Conservation (phyloP, 2,329 filamentous ascomycete species). For the Epicoccum nigrum region DNA sequence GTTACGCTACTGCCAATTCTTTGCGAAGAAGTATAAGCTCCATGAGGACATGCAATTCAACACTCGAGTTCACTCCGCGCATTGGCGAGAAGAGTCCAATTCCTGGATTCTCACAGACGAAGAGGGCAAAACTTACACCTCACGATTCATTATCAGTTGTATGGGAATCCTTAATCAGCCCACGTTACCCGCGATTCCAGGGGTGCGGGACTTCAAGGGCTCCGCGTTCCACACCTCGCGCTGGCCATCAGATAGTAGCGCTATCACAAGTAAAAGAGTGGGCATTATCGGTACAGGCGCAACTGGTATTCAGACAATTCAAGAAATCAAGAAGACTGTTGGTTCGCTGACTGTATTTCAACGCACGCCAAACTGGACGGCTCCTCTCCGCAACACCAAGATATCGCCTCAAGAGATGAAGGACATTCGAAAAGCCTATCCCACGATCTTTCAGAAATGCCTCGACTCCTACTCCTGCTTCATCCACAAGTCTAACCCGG, state of each 20-base stretch:
- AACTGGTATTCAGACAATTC: slow-evolving; percentile 66
- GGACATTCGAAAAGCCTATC: slow-evolving; percentile 22
- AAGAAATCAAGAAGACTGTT: slow-evolving; percentile 61
- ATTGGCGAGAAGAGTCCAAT: slow-evolving; percentile 22
- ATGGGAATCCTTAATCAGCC: slow-evolving; percentile 31
- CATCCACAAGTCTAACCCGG: slow-evolving; percentile 21
- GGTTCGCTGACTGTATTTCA: slow-evolving; percentile 64
- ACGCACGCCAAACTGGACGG: slow-evolving; percentile 59
- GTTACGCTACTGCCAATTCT: slow-evolving; percentile 55
- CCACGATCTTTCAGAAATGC: slow-evolving; percentile 23
- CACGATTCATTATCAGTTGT: slow-evolving; percentile 26
- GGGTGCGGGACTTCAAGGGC: slow-evolving; percentile 28
- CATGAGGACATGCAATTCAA: slow-evolving; percentile 35
- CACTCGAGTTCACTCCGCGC: slow-evolving; percentile 21
- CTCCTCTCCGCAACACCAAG: slow-evolving; percentile 25
- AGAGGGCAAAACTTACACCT: slow-evolving; percentile 21
- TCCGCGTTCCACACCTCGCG: slow-evolving; percentile 57
- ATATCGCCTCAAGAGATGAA: slow-evolving; percentile 23
- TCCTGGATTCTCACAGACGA: slow-evolving; percentile 26
- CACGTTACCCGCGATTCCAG: slow-evolving; percentile 28
- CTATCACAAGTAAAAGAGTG: slow-evolving; percentile 61
- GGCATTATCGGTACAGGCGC: slow-evolving; percentile 66
- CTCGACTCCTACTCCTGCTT: slow-evolving; percentile 25
- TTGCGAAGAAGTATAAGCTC: slow-evolving; percentile 54
- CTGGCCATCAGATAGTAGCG: slow-evolving; percentile 62